These are phyloP conservation scores for Meripilus lineatus DNA, from an alignment of 1,284 basidiomycete genomes.

Conservation along the genomic window DNA sequence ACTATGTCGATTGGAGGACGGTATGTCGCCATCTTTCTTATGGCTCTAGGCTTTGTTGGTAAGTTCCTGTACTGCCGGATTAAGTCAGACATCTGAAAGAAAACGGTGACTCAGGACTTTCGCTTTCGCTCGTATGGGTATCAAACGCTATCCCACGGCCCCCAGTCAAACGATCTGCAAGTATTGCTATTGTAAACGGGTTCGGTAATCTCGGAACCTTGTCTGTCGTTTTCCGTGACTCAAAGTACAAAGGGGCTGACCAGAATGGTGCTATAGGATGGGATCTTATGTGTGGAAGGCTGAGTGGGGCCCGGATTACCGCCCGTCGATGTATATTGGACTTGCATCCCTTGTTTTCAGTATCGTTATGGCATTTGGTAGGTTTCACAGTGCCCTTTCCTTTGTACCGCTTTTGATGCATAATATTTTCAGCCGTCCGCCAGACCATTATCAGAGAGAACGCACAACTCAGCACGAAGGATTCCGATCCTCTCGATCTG, in stretches of 20 bases:
- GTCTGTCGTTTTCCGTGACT: constrained; percentile 18
- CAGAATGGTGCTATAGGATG: constrained; percentile 21
- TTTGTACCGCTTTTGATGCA: neutral
- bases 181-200: constrained; percentile 39
- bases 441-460: constrained; percentile 31
- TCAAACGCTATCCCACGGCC: constrained; percentile 59
- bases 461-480: constrained; percentile 27
- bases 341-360: constrained; percentile 26
- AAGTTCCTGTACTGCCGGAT: constrained; percentile 14
- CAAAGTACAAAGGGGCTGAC: neutral
- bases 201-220: constrained; percentile 37
- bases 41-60: constrained; percentile 55
- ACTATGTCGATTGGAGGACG: constrained; percentile 51
- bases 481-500: constrained; percentile 26
- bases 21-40: constrained; percentile 63
- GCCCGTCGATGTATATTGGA: constrained; percentile 34
- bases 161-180: constrained; percentile 51
- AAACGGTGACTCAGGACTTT: constrained; percentile 37
- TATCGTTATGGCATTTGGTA: constrained; percentile 26
- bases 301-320: constrained; percentile 34
- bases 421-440: constrained; percentile 26
- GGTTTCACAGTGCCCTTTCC: constrained; percentile 9
- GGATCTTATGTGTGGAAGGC: constrained; percentile 36
- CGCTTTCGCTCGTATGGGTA: constrained; percentile 61
- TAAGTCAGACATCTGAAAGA: neutral